Evolutionary conservation across 176 grass and related monocot species (phyloP), one percentile per base, ranked within the genome.

Genomic region (Pharus latifolius): DNA sequence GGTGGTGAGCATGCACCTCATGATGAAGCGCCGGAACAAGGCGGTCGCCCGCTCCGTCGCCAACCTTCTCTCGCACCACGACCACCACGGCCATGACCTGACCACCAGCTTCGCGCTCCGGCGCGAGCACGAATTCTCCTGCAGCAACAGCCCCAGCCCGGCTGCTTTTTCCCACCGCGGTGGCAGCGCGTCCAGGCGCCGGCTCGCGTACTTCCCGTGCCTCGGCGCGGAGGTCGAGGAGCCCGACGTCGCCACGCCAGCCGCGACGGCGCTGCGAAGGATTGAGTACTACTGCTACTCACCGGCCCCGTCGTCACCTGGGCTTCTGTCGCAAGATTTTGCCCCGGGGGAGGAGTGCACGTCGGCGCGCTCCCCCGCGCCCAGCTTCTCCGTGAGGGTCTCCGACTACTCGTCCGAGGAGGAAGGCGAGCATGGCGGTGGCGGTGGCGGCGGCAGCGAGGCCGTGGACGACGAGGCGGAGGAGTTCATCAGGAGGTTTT

Each of bases 71-170:
- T 78, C 82, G 24, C 84, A 84, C 43, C 60, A 78, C 73, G 77
- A 88, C 65, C 24, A 25, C 63, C 69, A 38, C 14, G 6, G 3
- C 4, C 7, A 37, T 16, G 2, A 18, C 28, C n/a, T n/a, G n/a
- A 3, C 4, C 16, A 0, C 4, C 1, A 3, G 29, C 1, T 51
- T 35, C 45, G 72, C 38, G 10, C 63, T 87, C 32, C 60, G 53
- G 10, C 78, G 78, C 32, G 93, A 90, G 37, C 92, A 97, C 56
- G 89, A 97, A 74, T 97, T 97, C 80, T 97, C 94, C 3, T 97
- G 85, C 85, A 73, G 74, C 86, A 89, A 92, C 86, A 85, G 74
- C 78, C 74, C 85, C 40, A 77, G 67, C 40, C 57, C 79, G 10
- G 11, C 17, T 2, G 23, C 51, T 72, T 75, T 62, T 81, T 85